These are phyloP conservation scores for Pouteria campechiana DNA, from an alignment of 179 eudicot species.

Conservation along the genomic window DNA sequence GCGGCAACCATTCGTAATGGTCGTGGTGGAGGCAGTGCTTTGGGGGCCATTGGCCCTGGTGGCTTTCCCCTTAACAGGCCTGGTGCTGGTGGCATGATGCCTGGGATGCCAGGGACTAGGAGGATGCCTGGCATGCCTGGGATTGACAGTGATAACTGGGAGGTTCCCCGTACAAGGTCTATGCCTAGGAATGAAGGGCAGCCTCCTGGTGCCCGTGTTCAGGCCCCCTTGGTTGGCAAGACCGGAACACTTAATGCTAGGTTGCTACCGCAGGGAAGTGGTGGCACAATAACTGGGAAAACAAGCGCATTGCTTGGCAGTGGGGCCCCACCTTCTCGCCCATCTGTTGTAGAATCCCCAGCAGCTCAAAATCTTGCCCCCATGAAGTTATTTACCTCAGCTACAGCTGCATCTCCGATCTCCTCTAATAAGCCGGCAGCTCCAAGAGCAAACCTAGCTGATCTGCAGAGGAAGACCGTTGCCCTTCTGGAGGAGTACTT, in stretches of 20 bases:
- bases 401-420: slow-evolving; percentile 9
- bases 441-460: slow-evolving; percentile 28
- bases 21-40: slow-evolving; percentile 53
- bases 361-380: slow-evolving; percentile 16
- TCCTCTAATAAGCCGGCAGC: slow-evolving; percentile 10
- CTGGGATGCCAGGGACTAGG: slow-evolving; percentile 84
- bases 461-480: slow-evolving; percentile 44
- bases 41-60: slow-evolving; percentile 47
- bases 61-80: slow-evolving; percentile 57
- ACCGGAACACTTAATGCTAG: slow-evolving; percentile 39
- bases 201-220: slow-evolving; percentile 32
- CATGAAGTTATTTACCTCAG: too few species aligned
- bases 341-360: slow-evolving; percentile 28
- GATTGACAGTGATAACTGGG: slow-evolving; percentile 79
- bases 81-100: slow-evolving; percentile 96
- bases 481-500: slow-evolving; percentile 88
- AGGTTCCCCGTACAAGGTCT: slow-evolving; percentile 61
- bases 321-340: slow-evolving; percentile 31
- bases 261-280: slow-evolving; percentile 71
- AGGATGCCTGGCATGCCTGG: slow-evolving; percentile 94
- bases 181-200: slow-evolving; percentile 48
- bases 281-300: slow-evolving; percentile 49
- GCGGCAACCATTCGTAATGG: slow-evolving; percentile 53
- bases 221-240: slow-evolving; percentile 40
- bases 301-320: slow-evolving; percentile 75